A percentile compares a stretch with the other conserved stretches of the same genome.
Evolutionary conservation across 2,329 filamentous ascomycete species (phyloP).

Genomic region (Colletotrichum graminicola): DNA sequence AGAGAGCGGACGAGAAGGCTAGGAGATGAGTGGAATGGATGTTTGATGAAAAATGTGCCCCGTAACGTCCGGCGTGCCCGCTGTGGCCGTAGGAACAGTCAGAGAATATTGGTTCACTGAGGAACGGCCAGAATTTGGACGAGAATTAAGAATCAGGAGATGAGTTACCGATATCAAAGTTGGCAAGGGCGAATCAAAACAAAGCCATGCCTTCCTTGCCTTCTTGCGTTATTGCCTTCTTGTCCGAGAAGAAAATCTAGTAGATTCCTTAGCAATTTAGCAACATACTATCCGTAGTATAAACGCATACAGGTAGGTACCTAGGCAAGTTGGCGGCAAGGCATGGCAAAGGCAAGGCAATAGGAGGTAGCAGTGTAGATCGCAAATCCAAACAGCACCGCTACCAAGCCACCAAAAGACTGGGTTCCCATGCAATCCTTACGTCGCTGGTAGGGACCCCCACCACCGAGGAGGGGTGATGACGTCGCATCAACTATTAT

Average conservation of each 20-base stretch:
- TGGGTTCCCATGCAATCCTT: conserved; percentile 36
- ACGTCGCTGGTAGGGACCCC: conserved; percentile 37
- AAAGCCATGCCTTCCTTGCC: neutral
- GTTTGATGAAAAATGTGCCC: neutral
- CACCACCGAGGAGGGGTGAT: conserved; percentile 38
- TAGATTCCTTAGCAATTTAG: conserved; percentile 36
- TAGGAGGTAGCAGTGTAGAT: conserved; percentile 2
- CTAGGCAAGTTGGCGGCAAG: neutral
- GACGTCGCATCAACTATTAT: conserved; percentile 29
- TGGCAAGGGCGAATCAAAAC: neutral
- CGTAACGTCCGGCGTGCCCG: conserved; percentile 9
- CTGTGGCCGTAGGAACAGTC: neutral
- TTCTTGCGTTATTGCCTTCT: conserved; percentile 3
- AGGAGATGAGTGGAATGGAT: conserved; percentile 1
- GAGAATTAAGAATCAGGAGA: conserved; percentile 18
- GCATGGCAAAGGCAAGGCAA: conserved; percentile 2
- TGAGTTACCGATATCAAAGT: neutral
- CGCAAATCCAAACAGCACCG: neutral
- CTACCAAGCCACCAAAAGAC: conserved; percentile 5
- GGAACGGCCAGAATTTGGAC: conserved; percentile 31
- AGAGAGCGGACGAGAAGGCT: neutral
- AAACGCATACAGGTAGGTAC: neutral
- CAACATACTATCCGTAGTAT: too few relatives aligned
- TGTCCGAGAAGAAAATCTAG: conserved; percentile 12
- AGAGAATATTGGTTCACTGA: conserved; percentile 13